Evolutionary conservation across 306 rosid species (phyloP).

Genomic region (Cicer bijugum): DNA sequence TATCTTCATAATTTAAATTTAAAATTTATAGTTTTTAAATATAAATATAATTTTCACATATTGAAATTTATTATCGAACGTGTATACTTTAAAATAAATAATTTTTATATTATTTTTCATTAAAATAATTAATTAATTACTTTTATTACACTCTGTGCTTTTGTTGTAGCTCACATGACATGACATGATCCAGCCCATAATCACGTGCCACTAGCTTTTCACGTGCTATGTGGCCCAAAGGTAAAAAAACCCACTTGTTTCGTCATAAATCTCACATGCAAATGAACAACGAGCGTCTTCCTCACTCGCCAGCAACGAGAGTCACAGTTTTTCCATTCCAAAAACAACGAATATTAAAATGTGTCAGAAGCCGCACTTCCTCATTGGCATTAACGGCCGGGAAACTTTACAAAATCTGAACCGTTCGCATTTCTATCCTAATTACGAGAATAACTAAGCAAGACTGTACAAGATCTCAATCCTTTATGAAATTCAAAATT

Average conservation of each 20-base stretch:
- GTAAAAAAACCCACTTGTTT: slow-evolving; percentile 34
- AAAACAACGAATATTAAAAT: neutral
- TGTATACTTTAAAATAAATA: no score
- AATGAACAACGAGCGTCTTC: slow-evolving; percentile 36
- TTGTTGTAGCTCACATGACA: slow-evolving; percentile 49
- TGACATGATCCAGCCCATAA: slow-evolving; percentile 47
- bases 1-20: no score
- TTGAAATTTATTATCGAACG: no score
- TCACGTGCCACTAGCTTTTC: slow-evolving; percentile 53
- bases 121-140: no score
- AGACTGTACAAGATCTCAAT: neutral
- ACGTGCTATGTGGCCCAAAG: slow-evolving; percentile 34
- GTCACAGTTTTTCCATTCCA: neutral
- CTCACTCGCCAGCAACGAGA: slow-evolving; percentile 40
- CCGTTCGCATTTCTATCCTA: neutral
- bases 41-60: no score
- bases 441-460: neutral
- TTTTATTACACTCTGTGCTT: no score
- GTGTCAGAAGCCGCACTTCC: slow-evolving; percentile 26
- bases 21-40: no score
- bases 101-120: no score
- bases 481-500: slow-evolving; percentile 23
- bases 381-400: slow-evolving; percentile 5
- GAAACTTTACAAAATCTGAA: neutral
- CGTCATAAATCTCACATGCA: slow-evolving; percentile 17